Base-by-base conservation (phyloP, 441 rosid genomes). In the Cnidoscolus chayamansa region DNA sequence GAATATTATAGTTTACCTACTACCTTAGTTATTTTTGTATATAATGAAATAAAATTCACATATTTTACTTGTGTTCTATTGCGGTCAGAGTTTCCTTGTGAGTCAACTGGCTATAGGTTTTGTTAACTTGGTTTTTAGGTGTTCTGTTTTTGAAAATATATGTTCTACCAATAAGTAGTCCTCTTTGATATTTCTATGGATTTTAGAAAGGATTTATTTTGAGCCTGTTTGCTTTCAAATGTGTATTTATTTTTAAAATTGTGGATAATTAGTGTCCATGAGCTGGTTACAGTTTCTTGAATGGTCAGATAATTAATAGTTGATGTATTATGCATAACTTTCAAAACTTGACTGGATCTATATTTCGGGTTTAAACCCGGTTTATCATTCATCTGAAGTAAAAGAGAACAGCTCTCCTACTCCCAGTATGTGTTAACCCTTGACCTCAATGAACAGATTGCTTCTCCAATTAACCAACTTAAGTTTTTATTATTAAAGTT, bases 61-160 rank as follows among this genome's bases (percentile, higher is more conserved):
- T 19, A 20, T 19, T 47, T 12, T 8, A n/a, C 57, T 6, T 7
- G 7, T 20, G 6, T 17, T 1, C 51, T 0, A 1, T 8, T 32
- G 16, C 47, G 51, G 19, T 57, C 19, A 6, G 11, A 53, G 32
- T 63, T 68, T 32, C 57, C 63, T 40, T 70, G 59, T 60, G 16
- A 16, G 12, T 68, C 49, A 17, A 50, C 30, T 47, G 63, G 50
- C 4, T 16, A 8, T 10, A 40, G 13, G 11, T 9, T n/a, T 30
- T 43, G n/a, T 63, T 17, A 58, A 66, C 69, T 74, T 67, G 48
- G 56, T 66, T 10, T 7, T 69, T 16, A 51, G 6, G 13, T 53
- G 45, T 32, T 54, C 53, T n/a, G 15, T 16, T 35, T n/a, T 49
- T n/a, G 43, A 48, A 63, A 32, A 5, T 1, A 15, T 37, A 20